A percentile compares a stretch with the other conserved stretches of the same genome.
Conservation (phyloP, 176 grass and related monocot species). For the Secale cereale region DNA sequence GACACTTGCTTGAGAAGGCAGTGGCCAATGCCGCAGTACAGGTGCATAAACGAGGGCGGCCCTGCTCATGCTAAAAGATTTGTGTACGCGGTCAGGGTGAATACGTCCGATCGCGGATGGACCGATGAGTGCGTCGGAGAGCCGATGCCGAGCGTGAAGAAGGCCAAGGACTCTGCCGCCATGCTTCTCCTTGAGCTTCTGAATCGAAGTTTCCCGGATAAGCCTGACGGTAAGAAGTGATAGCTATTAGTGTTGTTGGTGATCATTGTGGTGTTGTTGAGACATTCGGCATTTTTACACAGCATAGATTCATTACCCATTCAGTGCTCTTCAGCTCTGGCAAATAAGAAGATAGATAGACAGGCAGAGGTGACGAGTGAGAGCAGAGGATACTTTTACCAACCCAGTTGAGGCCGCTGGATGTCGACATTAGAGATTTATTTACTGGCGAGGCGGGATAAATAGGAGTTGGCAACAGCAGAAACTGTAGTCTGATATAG, state of each 20-base stretch:
- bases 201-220: constrained; percentile 53
- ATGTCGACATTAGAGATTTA: background rate
- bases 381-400: constrained; percentile 25
- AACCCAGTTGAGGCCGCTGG: constrained; percentile 8
- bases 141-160: constrained; percentile 96
- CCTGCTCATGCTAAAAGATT: constrained; percentile 96
- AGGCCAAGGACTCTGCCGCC: constrained; percentile 91
- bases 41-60: constrained; percentile 82
- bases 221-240: constrained; percentile 28
- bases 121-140: constrained; percentile 94
- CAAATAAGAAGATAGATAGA: constrained; percentile 24
- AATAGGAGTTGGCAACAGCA: constrained; percentile 27
- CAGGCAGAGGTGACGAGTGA: constrained; percentile 31
- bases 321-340: constrained; percentile 36
- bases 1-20: constrained; percentile 93
- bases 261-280: background rate
- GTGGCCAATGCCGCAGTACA: constrained; percentile 98
- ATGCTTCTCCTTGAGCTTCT: constrained; percentile 92
- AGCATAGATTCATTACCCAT: constrained; percentile 33
- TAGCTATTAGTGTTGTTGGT: background rate
- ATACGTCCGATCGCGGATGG: constrained; percentile 82
- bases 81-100: constrained; percentile 79
- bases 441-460: constrained; percentile 6
- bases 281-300: constrained; percentile 39
- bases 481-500: constrained; percentile 27